phyloP scores from a whole-genome alignment of 306 rosid species.

The Rosa chinensis region DNA sequence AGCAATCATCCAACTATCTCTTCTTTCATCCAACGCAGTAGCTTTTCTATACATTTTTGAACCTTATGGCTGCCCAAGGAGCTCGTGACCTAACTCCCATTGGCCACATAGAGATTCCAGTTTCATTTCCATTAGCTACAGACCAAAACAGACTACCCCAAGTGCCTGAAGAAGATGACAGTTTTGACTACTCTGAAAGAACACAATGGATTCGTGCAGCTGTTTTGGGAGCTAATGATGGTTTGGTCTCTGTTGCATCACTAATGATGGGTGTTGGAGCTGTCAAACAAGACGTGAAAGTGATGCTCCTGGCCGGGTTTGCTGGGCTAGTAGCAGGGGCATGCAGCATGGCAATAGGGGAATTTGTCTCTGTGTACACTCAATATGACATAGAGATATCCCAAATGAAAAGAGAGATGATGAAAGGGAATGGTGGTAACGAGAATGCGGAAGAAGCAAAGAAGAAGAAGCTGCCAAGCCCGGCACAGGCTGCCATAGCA shows the following conservation, averaged over 20 bases:
- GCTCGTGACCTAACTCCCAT: constrained; percentile 28
- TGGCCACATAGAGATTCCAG: constrained; percentile 43
- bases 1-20: constrained; percentile 19
- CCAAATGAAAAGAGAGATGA: constrained; percentile 39
- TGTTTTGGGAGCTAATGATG: constrained; percentile 58
- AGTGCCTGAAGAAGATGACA: constrained; percentile 13
- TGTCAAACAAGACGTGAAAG: constrained; percentile 38
- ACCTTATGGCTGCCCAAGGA: constrained; percentile 45
- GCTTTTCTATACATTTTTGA: neutral
- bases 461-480: constrained; percentile 43
- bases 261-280: constrained; percentile 67
- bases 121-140: constrained; percentile 5
- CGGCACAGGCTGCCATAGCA: constrained; percentile 54
- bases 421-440: neutral
- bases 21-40: constrained; percentile 3
- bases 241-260: constrained; percentile 53
- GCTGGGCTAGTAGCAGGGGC: constrained; percentile 61
- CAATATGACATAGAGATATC: constrained; percentile 52
- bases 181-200: constrained; percentile 40
- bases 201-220: constrained; percentile 59
- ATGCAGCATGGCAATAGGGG: constrained; percentile 66
- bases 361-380: constrained; percentile 54
- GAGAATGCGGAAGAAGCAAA: constrained; percentile 14
- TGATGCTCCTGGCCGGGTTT: constrained; percentile 57
- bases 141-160: constrained; percentile 27